Base-by-base conservation (phyloP, 116 monocot genomes). In the Phalaenopsis hybrid region DNA sequence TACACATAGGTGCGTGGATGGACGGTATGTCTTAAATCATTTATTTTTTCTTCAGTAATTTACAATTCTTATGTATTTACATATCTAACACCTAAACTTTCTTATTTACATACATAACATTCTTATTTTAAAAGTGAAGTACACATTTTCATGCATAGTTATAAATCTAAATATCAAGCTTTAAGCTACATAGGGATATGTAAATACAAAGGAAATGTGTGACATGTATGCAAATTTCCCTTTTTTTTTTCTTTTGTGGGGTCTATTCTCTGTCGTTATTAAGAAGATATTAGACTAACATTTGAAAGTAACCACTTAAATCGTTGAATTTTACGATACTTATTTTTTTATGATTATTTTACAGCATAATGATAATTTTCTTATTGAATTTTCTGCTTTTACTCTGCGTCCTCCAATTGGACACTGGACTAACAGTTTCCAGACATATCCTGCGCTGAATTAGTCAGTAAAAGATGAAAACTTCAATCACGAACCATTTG, bases 11-110 rank as follows among this genome's bases (percentile, higher is more conserved):
- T 23, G 83, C 73, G 76, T 79, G 37, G 78, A 85, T 81, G 82
- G 81, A 28, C 21, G 85, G 92, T 90, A 88, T 74, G 83, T 57
- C 21, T 44, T 75, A 5, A 75, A 44, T 28, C 28, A 6, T 75
- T 75, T 31, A 3, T 72, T 48, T 72, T 37, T 37, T 37, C 37
- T 37, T 37, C 37, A 0, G 3, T 37, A 1, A 37, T 37, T 37
- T 37, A 37, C 37, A 37, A 37, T 37, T 37, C 37, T 37, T 37
- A 37, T 37, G 1, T 37, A 37, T 37, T 37, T 37, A 37, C 37
- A 37, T 37, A 37, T 37, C 37, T 37, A 37, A 37, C 37, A 37
- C 37, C 37, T 37, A 37, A 37, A 37, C 37, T 37, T 28, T 28
- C 28, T 28, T 28, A 28, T 28, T 28, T 28, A 28, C 28, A 28